Conservation (phyloP, 805 yeast species). For the Nakazawaea siamensis region DNA sequence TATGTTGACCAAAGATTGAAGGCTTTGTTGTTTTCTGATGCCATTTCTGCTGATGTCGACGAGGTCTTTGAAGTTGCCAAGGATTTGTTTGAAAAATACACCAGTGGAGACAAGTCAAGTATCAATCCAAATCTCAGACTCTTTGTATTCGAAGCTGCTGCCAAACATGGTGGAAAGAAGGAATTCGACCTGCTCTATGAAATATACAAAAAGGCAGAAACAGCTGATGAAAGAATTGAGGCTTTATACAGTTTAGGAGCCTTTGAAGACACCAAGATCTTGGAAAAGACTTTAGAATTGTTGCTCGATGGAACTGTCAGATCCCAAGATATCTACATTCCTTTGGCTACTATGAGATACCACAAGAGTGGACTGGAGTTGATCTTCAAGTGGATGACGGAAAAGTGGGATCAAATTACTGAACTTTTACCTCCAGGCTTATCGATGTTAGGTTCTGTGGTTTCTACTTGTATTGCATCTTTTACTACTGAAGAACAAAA, state of each 20-base stretch:
- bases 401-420: conserved; percentile 63
- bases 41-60: conserved; percentile 24
- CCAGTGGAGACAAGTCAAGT: conserved; percentile 35
- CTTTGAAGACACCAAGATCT: conserved; percentile 4
- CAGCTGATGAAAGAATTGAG: conserved; percentile 50
- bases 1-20: conserved; percentile 40
- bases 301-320: conserved; percentile 69
- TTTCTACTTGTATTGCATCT: conserved; percentile 40
- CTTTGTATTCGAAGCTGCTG: conserved; percentile 34
- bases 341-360: conserved; percentile 65
- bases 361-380: conserved; percentile 59
- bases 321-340: conserved; percentile 39
- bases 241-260: conserved; percentile 10
- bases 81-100: conserved; percentile 27
- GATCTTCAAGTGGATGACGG: conserved; percentile 62
- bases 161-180: conserved; percentile 28
- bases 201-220: conserved; percentile 50
- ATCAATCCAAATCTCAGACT: conserved; percentile 41
- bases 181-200: conserved; percentile 50
- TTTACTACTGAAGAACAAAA: conserved; percentile 24
- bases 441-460: conserved; percentile 74
- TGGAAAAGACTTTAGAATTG: conserved; percentile 11
- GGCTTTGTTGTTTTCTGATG: conserved; percentile 27
- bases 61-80: conserved; percentile 24
- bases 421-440: conserved; percentile 76